Conservation (phyloP, 2,329 filamentous ascomycete genomes). For the Colletotrichum tanaceti region DNA sequence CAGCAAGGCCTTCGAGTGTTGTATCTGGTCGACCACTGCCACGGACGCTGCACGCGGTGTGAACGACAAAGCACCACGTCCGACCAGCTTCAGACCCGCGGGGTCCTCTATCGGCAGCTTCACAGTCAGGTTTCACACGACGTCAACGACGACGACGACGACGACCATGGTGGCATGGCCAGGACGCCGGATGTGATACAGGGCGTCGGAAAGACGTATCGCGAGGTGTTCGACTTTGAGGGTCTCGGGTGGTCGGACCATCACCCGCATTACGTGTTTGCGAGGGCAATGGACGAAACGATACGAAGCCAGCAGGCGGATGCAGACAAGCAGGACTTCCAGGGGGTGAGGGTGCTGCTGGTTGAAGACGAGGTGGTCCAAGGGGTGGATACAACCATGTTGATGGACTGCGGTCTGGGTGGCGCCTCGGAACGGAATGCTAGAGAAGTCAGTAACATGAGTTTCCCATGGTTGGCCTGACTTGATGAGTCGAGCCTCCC, state of each 20-base stretch:
- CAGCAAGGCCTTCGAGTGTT: constrained; percentile 47
- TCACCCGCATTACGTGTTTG: constrained; percentile 49
- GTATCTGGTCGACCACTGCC: constrained; percentile 48
- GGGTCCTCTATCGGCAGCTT: constrained; percentile 44
- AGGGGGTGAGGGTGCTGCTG: constrained; percentile 46
- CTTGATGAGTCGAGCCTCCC: background rate
- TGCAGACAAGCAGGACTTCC: constrained; percentile 41
- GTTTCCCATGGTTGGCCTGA: constrained; percentile 16
- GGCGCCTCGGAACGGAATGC: constrained; percentile 1
- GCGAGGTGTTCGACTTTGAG: constrained; percentile 49
- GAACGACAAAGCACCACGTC: constrained; percentile 30
- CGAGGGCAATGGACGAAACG: constrained; percentile 45
- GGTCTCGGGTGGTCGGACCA: constrained; percentile 47
- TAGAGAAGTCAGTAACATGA: constrained; percentile 4
- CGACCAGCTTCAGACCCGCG: constrained; percentile 40
- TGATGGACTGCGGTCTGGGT: constrained; percentile 29
- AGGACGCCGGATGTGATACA: constrained; percentile 47
- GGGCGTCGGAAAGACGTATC: constrained; percentile 47
- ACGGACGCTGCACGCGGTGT: constrained; percentile 45
- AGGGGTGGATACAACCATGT: constrained; percentile 26
- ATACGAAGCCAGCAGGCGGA: constrained; percentile 48
- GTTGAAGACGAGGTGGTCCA: constrained; percentile 43
- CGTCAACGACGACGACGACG: too few relatives aligned
- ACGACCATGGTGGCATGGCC: constrained; percentile 6
- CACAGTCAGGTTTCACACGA: constrained; percentile 38